phyloP scores from a whole-genome alignment of 192 early-diverging fungal species.

The Podochytrium sp. region DNA sequence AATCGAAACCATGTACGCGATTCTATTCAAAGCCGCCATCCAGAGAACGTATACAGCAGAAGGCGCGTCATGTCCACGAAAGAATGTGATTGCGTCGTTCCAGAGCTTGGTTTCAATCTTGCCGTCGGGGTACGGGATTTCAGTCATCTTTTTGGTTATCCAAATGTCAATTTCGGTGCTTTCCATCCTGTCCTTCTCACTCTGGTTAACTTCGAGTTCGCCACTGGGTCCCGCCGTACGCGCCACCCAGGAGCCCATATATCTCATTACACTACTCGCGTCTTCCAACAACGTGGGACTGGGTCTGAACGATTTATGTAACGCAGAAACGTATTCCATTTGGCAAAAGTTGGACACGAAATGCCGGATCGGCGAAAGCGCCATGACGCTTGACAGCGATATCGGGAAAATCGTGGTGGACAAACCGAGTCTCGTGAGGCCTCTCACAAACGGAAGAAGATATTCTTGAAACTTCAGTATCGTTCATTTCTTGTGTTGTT shows the following conservation, averaged over 20 bases:
- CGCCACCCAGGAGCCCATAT: conserved; percentile 11
- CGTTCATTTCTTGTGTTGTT: too few species aligned
- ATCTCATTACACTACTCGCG: conserved; percentile 19
- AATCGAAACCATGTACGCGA: conserved; percentile 26
- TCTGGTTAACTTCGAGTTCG: background rate
- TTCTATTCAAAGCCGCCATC: conserved; percentile 22
- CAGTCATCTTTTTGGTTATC: background rate
- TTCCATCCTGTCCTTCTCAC: background rate
- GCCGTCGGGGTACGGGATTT: background rate
- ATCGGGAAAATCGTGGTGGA: conserved; percentile 16
- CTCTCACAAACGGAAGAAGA: conserved; percentile 1
- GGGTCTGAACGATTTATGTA: conserved; percentile 8
- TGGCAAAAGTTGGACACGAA: conserved; percentile 22
- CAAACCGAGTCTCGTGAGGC: background rate
- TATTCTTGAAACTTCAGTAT: too few species aligned
- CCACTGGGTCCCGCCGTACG: conserved; percentile 22
- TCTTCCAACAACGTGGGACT: background rate
- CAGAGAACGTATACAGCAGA: conserved; percentile 3
- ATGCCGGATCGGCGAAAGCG: conserved; percentile 13
- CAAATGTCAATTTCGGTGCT: conserved; percentile 10
- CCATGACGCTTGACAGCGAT: conserved; percentile 1
- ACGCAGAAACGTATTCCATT: conserved; percentile 21
- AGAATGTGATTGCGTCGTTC: background rate
- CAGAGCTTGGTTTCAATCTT: background rate
- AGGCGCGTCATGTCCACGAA: conserved; percentile 14